Conservation (phyloP, 2,329 filamentous ascomycete genomes). For the Tolypocladium album region DNA sequence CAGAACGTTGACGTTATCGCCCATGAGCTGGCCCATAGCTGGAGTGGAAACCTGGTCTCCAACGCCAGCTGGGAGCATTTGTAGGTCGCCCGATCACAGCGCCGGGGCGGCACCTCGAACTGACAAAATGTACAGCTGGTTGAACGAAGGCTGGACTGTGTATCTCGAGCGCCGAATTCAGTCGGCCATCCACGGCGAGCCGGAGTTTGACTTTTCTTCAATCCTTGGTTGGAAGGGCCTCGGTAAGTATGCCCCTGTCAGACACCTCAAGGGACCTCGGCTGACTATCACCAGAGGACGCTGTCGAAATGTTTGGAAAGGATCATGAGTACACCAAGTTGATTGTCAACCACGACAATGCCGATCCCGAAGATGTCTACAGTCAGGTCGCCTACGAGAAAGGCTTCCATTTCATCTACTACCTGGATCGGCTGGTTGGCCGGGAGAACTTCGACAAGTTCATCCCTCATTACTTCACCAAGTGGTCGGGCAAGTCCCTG, state of each 20-base stretch:
- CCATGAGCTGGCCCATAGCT: conserved; percentile 67
- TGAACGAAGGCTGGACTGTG: conserved; percentile 81
- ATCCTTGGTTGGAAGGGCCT: conserved; percentile 94
- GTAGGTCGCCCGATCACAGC: conserved; percentile 27
- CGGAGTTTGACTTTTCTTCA: conserved; percentile 84
- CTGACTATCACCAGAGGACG: conserved; percentile 44
- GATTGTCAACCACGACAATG: conserved; percentile 74
- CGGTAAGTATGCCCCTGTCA: conserved; percentile 26
- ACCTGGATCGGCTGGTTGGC: conserved; percentile 76
- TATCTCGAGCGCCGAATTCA: conserved; percentile 85
- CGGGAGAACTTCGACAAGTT: conserved; percentile 88
- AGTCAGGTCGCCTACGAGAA: conserved; percentile 92
- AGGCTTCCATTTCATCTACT: conserved; percentile 87
- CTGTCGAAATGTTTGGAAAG: conserved; percentile 65
- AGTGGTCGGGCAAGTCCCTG: conserved; percentile 74
- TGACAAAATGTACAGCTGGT: conserved; percentile 34
- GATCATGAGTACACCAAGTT: conserved; percentile 92
- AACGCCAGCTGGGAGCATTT: conserved; percentile 76
- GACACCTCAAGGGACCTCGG: neutral
- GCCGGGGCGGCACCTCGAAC: neutral
- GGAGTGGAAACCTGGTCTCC: conserved; percentile 80
- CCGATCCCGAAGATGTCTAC: conserved; percentile 94
- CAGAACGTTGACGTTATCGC: conserved; percentile 96
- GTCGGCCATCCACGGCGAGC: conserved; percentile 66
- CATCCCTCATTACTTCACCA: conserved; percentile 88